phyloP scores from a whole-genome alignment of 306 rosid genomes.

The Castanea sativa region DNA sequence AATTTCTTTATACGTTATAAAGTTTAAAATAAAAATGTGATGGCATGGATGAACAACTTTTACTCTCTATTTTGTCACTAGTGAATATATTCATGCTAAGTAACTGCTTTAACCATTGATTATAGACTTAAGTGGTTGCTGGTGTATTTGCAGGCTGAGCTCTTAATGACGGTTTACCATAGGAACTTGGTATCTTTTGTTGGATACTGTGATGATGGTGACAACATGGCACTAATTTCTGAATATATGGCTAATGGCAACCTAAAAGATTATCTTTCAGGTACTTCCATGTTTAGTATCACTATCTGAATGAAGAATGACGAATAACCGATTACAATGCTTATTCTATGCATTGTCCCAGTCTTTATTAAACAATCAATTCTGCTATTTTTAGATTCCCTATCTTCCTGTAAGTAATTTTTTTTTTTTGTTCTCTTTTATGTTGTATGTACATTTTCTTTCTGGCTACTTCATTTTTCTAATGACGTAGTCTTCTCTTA shows the following conservation, averaged over 20 bases:
- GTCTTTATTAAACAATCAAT: no score
- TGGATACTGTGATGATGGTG: slow-evolving; percentile 52
- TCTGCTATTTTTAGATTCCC: no score
- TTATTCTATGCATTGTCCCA: no score
- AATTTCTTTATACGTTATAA: not conserved
- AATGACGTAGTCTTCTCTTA: no score
- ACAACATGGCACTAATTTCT: slow-evolving; percentile 56
- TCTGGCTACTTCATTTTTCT: no score
- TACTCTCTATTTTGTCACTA: no score
- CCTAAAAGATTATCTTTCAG: slow-evolving; percentile 51
- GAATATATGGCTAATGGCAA: slow-evolving; percentile 66
- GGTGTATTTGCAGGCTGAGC: slow-evolving; percentile 50
- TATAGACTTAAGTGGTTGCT: no score
- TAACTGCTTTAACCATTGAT: no score
- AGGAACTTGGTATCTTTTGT: slow-evolving; percentile 58
- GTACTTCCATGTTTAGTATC: slow-evolving; percentile 11
- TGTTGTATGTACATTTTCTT: no score
- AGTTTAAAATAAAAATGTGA: slow-evolving; percentile 5
- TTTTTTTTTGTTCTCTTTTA: not conserved
- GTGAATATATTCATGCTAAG: no score
- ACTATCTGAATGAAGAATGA: no score
- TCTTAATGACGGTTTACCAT: slow-evolving; percentile 58
- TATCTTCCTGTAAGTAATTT: not conserved
- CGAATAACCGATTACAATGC: no score
- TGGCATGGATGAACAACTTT: not conserved